Evolutionary conservation across 2,329 filamentous ascomycete genomes (phyloP), one percentile per base, ranked within the genome.

Genomic region (Dactylellina cionopaga): DNA sequence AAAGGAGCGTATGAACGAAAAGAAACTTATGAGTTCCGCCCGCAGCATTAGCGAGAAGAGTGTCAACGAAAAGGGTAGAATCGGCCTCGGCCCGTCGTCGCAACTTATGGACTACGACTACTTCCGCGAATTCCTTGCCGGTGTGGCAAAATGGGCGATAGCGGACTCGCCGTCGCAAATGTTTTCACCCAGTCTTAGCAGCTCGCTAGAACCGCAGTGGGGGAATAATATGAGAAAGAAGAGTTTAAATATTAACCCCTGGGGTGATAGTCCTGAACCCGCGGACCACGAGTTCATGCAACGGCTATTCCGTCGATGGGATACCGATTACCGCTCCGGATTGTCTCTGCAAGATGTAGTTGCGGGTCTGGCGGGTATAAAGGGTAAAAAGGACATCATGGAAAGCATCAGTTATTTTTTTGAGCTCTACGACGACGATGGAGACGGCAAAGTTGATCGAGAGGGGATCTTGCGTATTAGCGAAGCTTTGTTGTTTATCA

Each of bases 351-450:
- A 96, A 78, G 92, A 98, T 76, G 92, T 99, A 1, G 95, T 98
- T 3, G 90, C 90, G 15, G 95, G 95, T 0, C 84, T 99, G 46
- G 93, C 94, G 1, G 88, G 91, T 11, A 92, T 99, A 78, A 98
- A 96, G 80, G 94, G 95, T 6, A 92, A 90, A 62, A 89, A 90
- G 47, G 95, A 99, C 80, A 97, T 99, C 75, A 97, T 99, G 94
- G 92, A 92, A 27, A 95, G 91, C 68, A 98, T 99, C 78, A 95
- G 89, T 71, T 98, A 98, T 81, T 98, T 99, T 80, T 99, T 99
- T 77, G 92, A 97, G 78, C 86, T 99, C 0, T 97, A 98, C 80
- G 95, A 99, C 79, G 94, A 99, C 75, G 90, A 94, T 77, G 87
- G 88, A 0, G 92, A 96, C 79, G 95, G 95, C 24, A 92, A 88